phyloP scores from a whole-genome alignment of 169 alveolate species.

The Plasmodium fragile region DNA sequence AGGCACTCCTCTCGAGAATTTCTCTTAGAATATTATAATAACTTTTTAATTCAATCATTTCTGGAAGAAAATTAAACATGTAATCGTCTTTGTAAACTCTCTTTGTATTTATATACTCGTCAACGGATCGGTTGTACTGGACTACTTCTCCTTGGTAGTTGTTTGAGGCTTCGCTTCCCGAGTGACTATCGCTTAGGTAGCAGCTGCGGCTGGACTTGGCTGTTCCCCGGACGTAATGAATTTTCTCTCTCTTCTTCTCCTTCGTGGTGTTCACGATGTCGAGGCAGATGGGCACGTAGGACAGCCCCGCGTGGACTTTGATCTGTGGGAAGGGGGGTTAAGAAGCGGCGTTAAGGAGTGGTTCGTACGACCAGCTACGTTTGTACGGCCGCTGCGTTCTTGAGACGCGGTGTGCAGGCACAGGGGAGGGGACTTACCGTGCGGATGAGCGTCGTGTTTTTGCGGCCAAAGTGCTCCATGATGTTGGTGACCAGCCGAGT shows the following conservation, averaged over 20 bases:
- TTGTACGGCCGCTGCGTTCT: too few species aligned
- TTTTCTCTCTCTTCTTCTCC: constrained; percentile 62
- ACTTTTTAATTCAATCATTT: constrained; percentile 11
- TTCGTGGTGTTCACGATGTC: constrained; percentile 47
- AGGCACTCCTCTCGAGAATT: constrained; percentile 62
- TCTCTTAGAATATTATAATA: constrained; percentile 61
- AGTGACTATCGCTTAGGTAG: constrained; percentile 30
- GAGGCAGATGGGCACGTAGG: constrained; percentile 68
- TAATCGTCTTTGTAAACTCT: constrained; percentile 49
- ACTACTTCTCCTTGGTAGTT: constrained; percentile 13
- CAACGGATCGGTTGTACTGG: constrained; percentile 56
- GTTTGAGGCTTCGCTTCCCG: constrained; percentile 11
- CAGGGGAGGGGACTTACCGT: constrained; percentile 24
- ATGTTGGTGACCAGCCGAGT: constrained; percentile 61
- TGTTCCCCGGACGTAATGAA: constrained; percentile 43
- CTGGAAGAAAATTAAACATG: constrained; percentile 68
- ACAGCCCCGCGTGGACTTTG: neutral
- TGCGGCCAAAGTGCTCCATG: constrained; percentile 53
- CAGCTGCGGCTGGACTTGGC: neutral
- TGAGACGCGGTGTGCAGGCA: too few species aligned
- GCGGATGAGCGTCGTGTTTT: constrained; percentile 49
- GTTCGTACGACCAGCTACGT: neutral
- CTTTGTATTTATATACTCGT: constrained; percentile 50
- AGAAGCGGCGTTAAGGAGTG: neutral
- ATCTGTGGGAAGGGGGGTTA: neutral